Evolutionary conservation across 169 alveolate genomes (phyloP), one percentile per base, ranked within the genome.

Genomic region (Plasmodium gonderi): DNA sequence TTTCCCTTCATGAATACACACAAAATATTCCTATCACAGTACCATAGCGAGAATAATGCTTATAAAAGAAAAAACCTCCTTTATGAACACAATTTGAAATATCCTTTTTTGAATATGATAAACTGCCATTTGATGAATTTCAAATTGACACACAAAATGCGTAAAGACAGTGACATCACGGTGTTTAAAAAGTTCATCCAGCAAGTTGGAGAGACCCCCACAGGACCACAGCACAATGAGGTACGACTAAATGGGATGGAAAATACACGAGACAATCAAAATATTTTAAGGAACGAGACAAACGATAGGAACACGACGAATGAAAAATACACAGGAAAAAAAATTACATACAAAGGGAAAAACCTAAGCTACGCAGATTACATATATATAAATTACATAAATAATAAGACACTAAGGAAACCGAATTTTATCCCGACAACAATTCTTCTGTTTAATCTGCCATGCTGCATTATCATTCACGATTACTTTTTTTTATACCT

Each of bases 81-180:
- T 74, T 87, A 87, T 60, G 89, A 87, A 17, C 93, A 87, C 14
- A 87, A 87, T 65, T 75, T 51, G 45, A 87, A 87, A 44, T 45
- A 87, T 36, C 93, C 93, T 6, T 87, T 87, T 87, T 75, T 87
- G 79, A 87, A 87, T 76, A 87, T 87, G 93, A 87, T 87, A 23
- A 87, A 76, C 68, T 54, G 11, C 20, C 64, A 87, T 78, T 75
- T 87, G 67, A 78, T 45, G n/a, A 87, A 87, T 87, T 54, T 14
- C 8, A 87, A 87, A 87, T 31, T 87, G n/a, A 38, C 65, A 1
- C 23, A n/a, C 8, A 40, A 87, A 68, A 64, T 45, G 31, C 36
- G 33, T 45, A 75, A 81, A 9, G 87, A 74, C 33, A 42, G 40
- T 3, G 51, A 23, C 8, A 42, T 40, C 11, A 12, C 65, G 23